phyloP scores from a whole-genome alignment of 306 rosid genomes.

The Vigna nakashimae region DNA sequence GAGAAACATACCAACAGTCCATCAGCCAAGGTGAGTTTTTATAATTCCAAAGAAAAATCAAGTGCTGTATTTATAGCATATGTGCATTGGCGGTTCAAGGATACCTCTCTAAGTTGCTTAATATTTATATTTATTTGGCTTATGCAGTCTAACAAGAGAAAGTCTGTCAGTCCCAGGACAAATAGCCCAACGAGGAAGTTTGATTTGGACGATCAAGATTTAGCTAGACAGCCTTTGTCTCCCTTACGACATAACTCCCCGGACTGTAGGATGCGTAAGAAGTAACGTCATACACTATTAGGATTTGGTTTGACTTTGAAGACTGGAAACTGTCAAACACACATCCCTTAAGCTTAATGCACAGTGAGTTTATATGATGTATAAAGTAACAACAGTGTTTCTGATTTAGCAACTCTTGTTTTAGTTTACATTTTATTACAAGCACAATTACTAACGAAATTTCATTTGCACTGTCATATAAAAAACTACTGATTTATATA shows the following conservation, averaged over 20 bases:
- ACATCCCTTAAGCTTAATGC: background rate
- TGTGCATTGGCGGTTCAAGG: conserved; percentile 16
- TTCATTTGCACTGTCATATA: no score
- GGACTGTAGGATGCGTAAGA: conserved; percentile 64
- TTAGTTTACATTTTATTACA: background rate
- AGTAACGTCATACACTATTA: conserved; percentile 40
- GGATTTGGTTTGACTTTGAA: background rate
- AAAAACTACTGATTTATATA: background rate
- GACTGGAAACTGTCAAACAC: background rate
- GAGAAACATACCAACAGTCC: conserved; percentile 66
- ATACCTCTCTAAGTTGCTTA: background rate
- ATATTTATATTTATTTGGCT: conserved; percentile 25
- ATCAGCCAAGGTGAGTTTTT: conserved; percentile 66
- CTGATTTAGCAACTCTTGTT: conserved; percentile 32
- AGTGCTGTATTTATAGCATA: background rate
- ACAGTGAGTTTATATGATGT: background rate
- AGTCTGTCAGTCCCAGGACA: conserved; percentile 57
- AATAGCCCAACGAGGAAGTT: conserved; percentile 68
- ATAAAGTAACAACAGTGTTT: conserved; percentile 11
- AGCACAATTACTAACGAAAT: no score
- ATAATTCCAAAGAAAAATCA: conserved; percentile 25
- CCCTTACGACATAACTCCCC: conserved; percentile 76
- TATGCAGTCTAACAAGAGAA: conserved; percentile 88
- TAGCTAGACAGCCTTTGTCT: conserved; percentile 74
- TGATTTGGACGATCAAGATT: conserved; percentile 63